Percentiles rank a stretch among this genome's conserved stretches.
Evolutionary conservation across 257 asterid genomes (phyloP).

Genomic region (Gentiana dahurica): DNA sequence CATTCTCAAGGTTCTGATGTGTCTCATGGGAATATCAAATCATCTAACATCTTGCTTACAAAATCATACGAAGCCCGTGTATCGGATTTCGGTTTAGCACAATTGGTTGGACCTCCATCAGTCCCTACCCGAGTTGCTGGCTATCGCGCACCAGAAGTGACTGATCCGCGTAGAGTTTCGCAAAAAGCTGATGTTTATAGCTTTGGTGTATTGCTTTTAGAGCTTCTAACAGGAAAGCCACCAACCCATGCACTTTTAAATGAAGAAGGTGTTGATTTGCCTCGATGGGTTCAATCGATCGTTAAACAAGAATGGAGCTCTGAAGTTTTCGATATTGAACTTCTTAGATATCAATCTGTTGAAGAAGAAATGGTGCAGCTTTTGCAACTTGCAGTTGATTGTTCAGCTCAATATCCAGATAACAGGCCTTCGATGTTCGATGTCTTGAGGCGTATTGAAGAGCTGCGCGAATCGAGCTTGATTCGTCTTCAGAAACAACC

Average conservation of each 20-base stretch:
- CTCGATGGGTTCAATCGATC: conserved; percentile 79
- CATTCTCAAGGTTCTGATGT: conserved; percentile 46
- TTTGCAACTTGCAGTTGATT: conserved; percentile 72
- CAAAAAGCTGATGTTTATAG: conserved; percentile 76
- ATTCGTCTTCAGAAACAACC: conserved; percentile 21
- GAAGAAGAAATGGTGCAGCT: conserved; percentile 84
- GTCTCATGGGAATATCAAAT: conserved; percentile 75
- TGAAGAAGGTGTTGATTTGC: conserved; percentile 79
- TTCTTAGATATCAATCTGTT: conserved; percentile 37
- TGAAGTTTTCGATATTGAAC: conserved; percentile 68
- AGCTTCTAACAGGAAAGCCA: conserved; percentile 81
- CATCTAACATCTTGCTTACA: conserved; percentile 76
- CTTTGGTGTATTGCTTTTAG: conserved; percentile 60
- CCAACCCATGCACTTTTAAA: conserved; percentile 72
- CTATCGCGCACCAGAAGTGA: conserved; percentile 84
- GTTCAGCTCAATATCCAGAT: conserved; percentile 73
- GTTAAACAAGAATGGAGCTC: conserved; percentile 80
- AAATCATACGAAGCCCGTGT: conserved; percentile 51
- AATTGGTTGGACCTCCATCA: conserved; percentile 64
- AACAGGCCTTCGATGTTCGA: conserved; percentile 55
- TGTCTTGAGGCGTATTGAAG: conserved; percentile 38
- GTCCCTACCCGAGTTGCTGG: conserved; percentile 64
- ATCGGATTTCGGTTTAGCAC: conserved; percentile 69
- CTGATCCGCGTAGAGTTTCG: conserved; percentile 64
- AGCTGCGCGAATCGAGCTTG: conserved; percentile 27